phyloP scores from a whole-genome alignment of 2,329 filamentous ascomycete genomes.

The Colletotrichum coccodes region DNA sequence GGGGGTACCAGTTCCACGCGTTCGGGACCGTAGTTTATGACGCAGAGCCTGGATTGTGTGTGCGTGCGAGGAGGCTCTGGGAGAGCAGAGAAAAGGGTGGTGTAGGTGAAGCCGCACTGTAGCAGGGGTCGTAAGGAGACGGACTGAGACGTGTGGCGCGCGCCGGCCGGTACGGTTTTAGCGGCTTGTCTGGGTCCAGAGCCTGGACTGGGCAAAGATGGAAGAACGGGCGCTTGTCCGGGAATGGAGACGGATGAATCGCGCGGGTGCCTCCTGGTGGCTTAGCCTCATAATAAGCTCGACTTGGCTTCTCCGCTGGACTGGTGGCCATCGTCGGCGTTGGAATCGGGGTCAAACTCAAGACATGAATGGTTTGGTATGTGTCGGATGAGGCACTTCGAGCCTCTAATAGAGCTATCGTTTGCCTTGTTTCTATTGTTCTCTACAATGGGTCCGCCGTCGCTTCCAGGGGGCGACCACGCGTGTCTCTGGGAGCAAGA shows the following conservation, averaged over 20 bases:
- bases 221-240: neutral
- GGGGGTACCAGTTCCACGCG: slow-evolving; percentile 17
- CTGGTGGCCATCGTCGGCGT: neutral
- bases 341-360: neutral
- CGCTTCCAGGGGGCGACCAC: neutral
- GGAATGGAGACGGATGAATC: slow-evolving; percentile 6
- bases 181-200: slow-evolving; percentile 1
- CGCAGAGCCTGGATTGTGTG: neutral
- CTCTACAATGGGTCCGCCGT: neutral
- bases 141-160: slow-evolving; percentile 13
- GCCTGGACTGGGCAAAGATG: neutral
- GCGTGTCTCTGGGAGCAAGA: neutral
- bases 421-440: slow-evolving; percentile 17
- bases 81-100: slow-evolving; percentile 17
- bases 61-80: neutral
- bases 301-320: neutral
- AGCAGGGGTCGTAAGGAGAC: slow-evolving; percentile 19
- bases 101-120: slow-evolving; percentile 13
- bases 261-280: slow-evolving; percentile 6
- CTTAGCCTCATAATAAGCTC: slow-evolving; percentile 1
- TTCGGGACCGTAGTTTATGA: slow-evolving; percentile 5
- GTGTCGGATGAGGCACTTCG: slow-evolving; percentile 28
- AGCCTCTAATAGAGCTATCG: neutral
- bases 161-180: slow-evolving; percentile 23
- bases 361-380: slow-evolving; percentile 9